phyloP scores from a whole-genome alignment of 148 eudicot species.

The Spergularia marina region DNA sequence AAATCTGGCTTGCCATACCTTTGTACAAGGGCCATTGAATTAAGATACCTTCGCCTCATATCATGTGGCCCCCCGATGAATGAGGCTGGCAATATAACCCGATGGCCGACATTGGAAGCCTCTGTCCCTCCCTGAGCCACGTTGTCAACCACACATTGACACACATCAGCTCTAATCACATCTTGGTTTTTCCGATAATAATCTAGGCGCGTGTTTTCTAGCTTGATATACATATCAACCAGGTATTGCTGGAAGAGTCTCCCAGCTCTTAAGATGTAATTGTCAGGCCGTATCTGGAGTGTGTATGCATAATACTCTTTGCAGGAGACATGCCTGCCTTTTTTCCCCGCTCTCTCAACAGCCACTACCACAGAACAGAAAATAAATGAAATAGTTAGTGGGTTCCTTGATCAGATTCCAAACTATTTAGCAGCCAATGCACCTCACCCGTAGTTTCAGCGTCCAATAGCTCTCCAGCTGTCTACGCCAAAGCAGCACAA shows the following conservation, averaged over 20 bases:
- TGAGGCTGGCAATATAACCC: not conserved
- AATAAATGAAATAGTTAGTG: too few species aligned
- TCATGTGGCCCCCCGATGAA: not conserved
- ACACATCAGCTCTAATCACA: not conserved
- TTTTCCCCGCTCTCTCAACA: too few species aligned
- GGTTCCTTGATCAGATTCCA: too few species aligned
- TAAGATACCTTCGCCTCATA: not conserved
- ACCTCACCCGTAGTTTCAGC: too few species aligned
- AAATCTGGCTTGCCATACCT: too few species aligned
- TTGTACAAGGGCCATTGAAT: too few species aligned
- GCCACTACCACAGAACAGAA: too few species aligned
- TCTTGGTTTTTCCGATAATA: not conserved
- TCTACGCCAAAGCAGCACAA: too few species aligned
- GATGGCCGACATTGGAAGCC: not conserved
- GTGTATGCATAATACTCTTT: not conserved
- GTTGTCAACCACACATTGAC: not conserved
- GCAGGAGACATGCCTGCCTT: not conserved
- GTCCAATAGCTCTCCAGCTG: too few species aligned
- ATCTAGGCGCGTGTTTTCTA: not conserved
- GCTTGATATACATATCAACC: not conserved
- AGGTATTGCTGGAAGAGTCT: not conserved
- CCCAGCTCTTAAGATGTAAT: not conserved
- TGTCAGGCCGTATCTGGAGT: not conserved
- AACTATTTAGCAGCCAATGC: too few species aligned
- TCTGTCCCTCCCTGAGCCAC: not conserved